A percentile compares a stretch with the other conserved stretches of the same genome.
phyloP scores from a whole-genome alignment of 768 basidiomycete genomes.

The Kwoniella bestiolae region DNA sequence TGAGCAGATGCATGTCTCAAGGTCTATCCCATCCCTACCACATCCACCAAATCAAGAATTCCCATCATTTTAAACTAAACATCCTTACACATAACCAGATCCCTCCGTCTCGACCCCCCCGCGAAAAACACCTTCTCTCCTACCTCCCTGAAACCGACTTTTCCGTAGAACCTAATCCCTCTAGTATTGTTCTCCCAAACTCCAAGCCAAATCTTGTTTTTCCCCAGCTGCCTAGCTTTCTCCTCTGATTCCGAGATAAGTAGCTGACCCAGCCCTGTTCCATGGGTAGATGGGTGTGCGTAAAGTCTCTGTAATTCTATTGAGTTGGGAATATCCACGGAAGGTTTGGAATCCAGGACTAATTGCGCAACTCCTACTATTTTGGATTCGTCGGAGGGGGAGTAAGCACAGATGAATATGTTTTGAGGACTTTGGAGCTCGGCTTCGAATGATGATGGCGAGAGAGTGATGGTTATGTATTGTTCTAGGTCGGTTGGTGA shows the following conservation, averaged over 20 bases:
- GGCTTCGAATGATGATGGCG: not conserved
- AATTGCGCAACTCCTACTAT: conserved; percentile 25
- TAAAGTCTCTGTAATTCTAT: conserved; percentile 25
- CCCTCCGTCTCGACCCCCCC: conserved; percentile 15
- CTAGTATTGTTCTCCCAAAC: conserved; percentile 28
- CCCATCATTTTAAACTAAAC: not conserved
- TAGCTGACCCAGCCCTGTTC: conserved; percentile 5
- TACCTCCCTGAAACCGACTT: conserved; percentile 19
- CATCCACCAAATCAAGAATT: not conserved
- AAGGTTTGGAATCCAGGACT: conserved; percentile 1
- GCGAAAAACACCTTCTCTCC: conserved; percentile 24
- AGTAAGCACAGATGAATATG: not conserved
- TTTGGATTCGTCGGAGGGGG: not conserved
- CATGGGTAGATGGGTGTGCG: conserved; percentile 10
- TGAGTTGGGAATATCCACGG: not conserved
- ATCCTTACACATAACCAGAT: conserved; percentile 13
- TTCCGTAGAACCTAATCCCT: conserved; percentile 27
- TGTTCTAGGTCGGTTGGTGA: conserved; percentile 29
- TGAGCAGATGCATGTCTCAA: no score
- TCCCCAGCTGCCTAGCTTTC: conserved; percentile 8
- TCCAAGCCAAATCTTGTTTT: conserved; percentile 25
- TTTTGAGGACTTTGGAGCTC: conserved; percentile 24
- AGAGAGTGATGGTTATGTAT: conserved; percentile 31
- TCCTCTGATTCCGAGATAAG: conserved; percentile 8
- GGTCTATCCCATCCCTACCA: no score